Base-by-base conservation (phyloP, 2,329 filamentous ascomycete genomes). In the Xylaria sp. region DNA sequence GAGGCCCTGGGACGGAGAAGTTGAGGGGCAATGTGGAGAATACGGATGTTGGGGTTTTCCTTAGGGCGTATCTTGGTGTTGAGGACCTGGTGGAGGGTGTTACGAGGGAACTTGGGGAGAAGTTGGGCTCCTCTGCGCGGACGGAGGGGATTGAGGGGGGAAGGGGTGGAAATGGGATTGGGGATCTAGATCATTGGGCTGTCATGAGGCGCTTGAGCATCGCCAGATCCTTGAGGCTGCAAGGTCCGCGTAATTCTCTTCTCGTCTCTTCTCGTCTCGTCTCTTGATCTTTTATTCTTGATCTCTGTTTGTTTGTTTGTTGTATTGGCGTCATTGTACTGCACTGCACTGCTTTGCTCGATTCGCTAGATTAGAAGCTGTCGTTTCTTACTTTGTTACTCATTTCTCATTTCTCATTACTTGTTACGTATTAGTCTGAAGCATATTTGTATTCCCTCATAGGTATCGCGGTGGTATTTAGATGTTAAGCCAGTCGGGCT, bases 1-100 rank as follows among this genome's bases (percentile, higher is more conserved):
- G 83, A 47, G 88, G 91, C 3, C 83, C 86, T 0, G 83, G 85
- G 38, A 86, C 89, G 0, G 83, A 85, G 45, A 81, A 84, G 14
- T 82, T 97, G 6, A 80, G 86, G 2, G 94, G 94, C 7, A 98
- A 98, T 75, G 89, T 96, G 57, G 95, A 99, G 81, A 99, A 99
- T 75, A 98, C 89, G 0, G 93, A 98, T 25, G 84, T 99, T 0
- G 95, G 95, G 35, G 81, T 85, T 46, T 99, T 97, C 76, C 78
- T 99, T 61, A 82, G 87, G 7, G 80, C 87, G 8, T 99, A 95
- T 72, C 84, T 99, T 0, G 85, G 86, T 51, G 86, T 98, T 1
- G 89, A 97, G 73, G 86, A n/a, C n/a, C n/a, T n/a, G n/a, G n/a
- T 97, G 1, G 85, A 92, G 1, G 82, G 82, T 33, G 87, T 98